Base-by-base conservation (phyloP, 1,139 yeast genomes). In the Saccharomyces hybrid region DNA sequence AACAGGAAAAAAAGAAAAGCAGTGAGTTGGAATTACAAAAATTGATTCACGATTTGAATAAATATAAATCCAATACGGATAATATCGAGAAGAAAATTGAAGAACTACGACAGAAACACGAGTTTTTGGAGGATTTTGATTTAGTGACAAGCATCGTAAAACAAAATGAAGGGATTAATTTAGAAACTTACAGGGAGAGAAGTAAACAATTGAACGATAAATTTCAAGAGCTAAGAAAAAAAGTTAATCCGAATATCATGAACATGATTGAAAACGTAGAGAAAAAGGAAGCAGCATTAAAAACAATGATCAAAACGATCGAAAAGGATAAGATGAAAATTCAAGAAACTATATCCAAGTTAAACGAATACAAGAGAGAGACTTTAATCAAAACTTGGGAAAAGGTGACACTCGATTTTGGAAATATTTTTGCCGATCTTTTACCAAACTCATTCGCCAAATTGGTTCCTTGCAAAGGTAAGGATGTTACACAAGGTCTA, bases 241-340 rank as follows among this genome's bases (percentile, higher is more conserved):
- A 84, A 61, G 96, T 93, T 31, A 91, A 91, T 65, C 80, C 88
- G 11, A 87, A 90, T 65, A 93, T 93, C 58, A 88, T 91, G 91
- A 84, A 85, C 63, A 88, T 90, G 89, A 89, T 95, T 61, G 98
- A 91, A 64, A 88, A 86, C 60, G 96, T 90, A 20, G 97, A 91
- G 68, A 88, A 86, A 76, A 89, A 90, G 67, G 98, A 91, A 68
- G 72, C 78, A 2, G 78, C 93, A 7, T 77, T 95, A 63, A 84
- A 82, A 62, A 80, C 81, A 6, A 90, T 89, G 91, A 86, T 95
- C 56, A 80, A 78, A 54, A 90, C 96, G 3, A 90, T 95, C 63
- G 96, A 88, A 65, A 88, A 84, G 70, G 99, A 95, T 71, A 90
- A 91, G 70, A 74, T 82, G 20, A 93, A 93, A 74, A 93, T 95